Percentiles rank a stretch among this genome's conserved stretches.
phyloP scores from a whole-genome alignment of 495 filamentous ascomycete genomes.

The Neurospora sp. region DNA sequence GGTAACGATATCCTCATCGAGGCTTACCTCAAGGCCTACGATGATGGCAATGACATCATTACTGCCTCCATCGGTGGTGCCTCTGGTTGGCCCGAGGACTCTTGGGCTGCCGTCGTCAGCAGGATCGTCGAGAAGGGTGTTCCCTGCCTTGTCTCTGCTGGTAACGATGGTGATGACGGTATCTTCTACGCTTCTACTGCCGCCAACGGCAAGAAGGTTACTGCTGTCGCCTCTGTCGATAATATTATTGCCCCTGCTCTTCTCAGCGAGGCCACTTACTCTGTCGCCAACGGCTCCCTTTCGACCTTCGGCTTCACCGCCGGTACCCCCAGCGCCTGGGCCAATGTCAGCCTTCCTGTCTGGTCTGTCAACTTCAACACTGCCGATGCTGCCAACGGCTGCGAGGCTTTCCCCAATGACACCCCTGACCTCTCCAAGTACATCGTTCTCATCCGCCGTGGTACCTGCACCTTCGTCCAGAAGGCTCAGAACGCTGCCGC shows the following conservation, averaged over 20 bases:
- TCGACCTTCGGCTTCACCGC: conserved; percentile 29
- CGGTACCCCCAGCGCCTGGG: conserved; percentile 29
- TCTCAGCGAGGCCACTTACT: conserved; percentile 26
- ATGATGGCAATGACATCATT: conserved; percentile 49
- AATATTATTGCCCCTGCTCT: conserved; percentile 34
- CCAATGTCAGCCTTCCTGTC: conserved; percentile 33
- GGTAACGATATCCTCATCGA: conserved; percentile 44
- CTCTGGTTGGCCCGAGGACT: conserved; percentile 45
- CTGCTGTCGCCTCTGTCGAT: conserved; percentile 44
- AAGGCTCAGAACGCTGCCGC: conserved; percentile 41
- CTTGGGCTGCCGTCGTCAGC: conserved; percentile 42
- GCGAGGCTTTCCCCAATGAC: conserved; percentile 30
- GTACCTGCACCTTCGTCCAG: conserved; percentile 38
- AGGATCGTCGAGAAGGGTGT: conserved; percentile 47
- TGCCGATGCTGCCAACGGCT: conserved; percentile 35
- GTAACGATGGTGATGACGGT: conserved; percentile 43
- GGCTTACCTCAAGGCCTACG: conserved; percentile 46
- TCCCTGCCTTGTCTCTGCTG: conserved; percentile 43
- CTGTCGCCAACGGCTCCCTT: conserved; percentile 15
- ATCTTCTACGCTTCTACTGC: conserved; percentile 46
- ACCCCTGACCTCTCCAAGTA: conserved; percentile 41
- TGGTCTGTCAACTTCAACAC: conserved; percentile 42
- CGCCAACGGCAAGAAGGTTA: conserved; percentile 39
- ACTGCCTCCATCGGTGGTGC: conserved; percentile 48
- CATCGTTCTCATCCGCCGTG: conserved; percentile 46